Base-by-base conservation (phyloP, 192 early-diverging fungal species). In the Coemansia sp. region DNA sequence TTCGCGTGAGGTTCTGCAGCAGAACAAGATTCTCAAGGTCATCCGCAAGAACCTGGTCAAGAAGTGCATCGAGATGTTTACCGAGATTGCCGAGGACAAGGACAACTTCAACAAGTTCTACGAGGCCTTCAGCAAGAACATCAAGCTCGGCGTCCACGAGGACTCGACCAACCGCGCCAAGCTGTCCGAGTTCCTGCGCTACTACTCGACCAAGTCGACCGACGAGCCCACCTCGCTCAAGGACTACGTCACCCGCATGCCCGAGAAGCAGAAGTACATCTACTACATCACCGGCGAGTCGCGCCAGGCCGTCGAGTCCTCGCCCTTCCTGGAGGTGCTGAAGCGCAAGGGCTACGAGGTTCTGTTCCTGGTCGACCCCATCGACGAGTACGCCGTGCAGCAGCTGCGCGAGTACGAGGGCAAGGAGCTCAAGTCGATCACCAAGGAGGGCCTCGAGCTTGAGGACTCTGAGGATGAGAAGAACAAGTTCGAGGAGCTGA, bases 221-320 rank as follows among this genome's bases (percentile, higher is more conserved):
- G 96, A 98, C 72, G 96, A 98, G 84, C 82, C 92, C 85, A 96
- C 96, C 73, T 97, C 96, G 60, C 85, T 99, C 82, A 97, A 98
- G 91, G 98, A 99, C 89, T 99, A 99, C 78, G 89, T 98, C 70
- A 97, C 94, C 67, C 98, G 98, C 83, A 99, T 99, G 98, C 93
- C 94, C 83, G 96, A 97, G 88, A 96, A 96, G 91, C 98, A 99
- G 85, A 96, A 98, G 92, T 91, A 93, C 88, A 99, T 99, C 85
- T 99, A 98, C 88, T 95, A 94, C 86, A 96, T 98, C 88, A 97
- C 96, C 60, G 96, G 95, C 63, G 94, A 97, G 87, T 93, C 91
- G 73, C 89, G 89, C 69, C 88, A 90, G 72, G 91, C 90, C 34
- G 94, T 97, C 68, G 96, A 98, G 86, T 93, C 93, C 84, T 92